These are phyloP conservation scores for Microsporum ferrugineum DNA, from an alignment of 2,329 filamentous ascomycete species.

Conservation along the genomic window DNA sequence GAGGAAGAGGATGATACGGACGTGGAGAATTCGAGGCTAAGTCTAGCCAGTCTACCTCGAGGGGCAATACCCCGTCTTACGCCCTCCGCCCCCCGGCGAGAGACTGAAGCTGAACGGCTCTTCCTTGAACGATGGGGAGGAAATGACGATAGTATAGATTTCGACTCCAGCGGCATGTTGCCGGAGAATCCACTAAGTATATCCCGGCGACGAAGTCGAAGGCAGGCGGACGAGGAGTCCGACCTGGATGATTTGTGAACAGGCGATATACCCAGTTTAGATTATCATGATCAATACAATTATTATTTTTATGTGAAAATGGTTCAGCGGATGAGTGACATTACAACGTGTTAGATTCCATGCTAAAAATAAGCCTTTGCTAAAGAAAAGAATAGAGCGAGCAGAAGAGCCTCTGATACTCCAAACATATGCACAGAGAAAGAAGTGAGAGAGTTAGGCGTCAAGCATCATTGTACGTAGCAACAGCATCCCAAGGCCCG, in stretches of 20 bases:
- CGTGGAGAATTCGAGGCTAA: conserved; percentile 5
- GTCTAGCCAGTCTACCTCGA: conserved; percentile 17
- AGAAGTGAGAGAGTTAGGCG: not conserved
- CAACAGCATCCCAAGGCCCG: not conserved
- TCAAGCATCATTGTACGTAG: not conserved
- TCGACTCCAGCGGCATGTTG: conserved; percentile 26
- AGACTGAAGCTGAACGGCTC: conserved; percentile 31
- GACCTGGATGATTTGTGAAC: not conserved
- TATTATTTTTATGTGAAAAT: too few relatives aligned
- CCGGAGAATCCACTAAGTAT: conserved; percentile 19
- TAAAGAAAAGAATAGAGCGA: not conserved
- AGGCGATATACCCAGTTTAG: not conserved
- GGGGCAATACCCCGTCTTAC: conserved; percentile 21
- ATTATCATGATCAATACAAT: not conserved
- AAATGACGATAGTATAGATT: conserved; percentile 20
- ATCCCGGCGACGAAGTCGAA: conserved; percentile 6
- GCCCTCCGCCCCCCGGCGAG: conserved; percentile 18
- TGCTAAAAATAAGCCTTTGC: not conserved
- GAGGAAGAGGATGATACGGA: conserved; percentile 13
- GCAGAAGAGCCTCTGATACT: not conserved
- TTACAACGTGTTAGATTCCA: not conserved
- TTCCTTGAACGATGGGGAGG: conserved; percentile 32
- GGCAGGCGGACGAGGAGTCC: conserved; percentile 3
- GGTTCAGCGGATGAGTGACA: not conserved
- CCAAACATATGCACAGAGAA: not conserved